Evolutionary conservation across 257 asterid species (phyloP), one percentile per base, ranked within the genome.

Genomic region (Solanum medicagineum): DNA sequence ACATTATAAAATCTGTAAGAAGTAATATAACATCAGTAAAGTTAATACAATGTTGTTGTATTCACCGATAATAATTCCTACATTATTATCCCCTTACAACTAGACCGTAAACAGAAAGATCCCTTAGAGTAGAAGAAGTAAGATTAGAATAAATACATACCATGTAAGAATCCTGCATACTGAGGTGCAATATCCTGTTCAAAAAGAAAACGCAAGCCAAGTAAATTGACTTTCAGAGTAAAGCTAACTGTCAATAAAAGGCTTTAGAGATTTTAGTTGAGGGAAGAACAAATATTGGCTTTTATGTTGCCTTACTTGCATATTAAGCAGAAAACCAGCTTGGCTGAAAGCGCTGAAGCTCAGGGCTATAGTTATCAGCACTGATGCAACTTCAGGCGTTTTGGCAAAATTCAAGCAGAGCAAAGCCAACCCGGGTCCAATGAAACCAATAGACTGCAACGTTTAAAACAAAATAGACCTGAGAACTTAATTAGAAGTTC

Each of bases 311-410:
- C 96, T 90, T 93, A 96, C 99, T 81, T 96, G 99, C 97, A 96
- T 96, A 82, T 96, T 96, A 15, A 96, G 92, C 57, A 96, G 86
- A 86, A 96, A 96, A n/a, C 99, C 99, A 16, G 99, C 99, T 90
- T 96, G 99, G 81, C 99, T 96, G 90, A 92, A 96, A 68, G 99
- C 87, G 89, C 99, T 94, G 85, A 96, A 86, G 90, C 99, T 94
- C 84, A 96, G 91, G 65, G 98, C 99, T 32, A 87, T 29, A 16
- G 98, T 94, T 19, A 94, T 69, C 77, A 89, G 71, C 19, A 90
- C 24, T 56, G 98, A 88, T 54, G 98, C 99, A 87, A 88, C 86
- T 40, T 85, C 89, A 8, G 99, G 99, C 7, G 98, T 91, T 32
- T 86, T 91, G 53, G 92, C 99, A 62, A 87, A 93, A 93, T 96